phyloP scores from a whole-genome alignment of 1,139 yeast genomes.

The Candida sp. region DNA sequence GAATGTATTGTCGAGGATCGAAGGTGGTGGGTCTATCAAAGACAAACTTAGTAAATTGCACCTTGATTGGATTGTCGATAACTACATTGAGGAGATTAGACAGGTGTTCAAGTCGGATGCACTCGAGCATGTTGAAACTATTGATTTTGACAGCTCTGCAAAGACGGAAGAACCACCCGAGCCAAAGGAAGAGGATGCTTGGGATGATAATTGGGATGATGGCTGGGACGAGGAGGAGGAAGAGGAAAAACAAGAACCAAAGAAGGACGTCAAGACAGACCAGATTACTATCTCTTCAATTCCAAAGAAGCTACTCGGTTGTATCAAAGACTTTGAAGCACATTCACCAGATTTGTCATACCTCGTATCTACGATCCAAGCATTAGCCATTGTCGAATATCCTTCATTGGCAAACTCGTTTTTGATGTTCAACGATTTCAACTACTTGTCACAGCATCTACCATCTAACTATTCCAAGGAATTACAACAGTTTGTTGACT shows the following conservation, averaged over 20 bases:
- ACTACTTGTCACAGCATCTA: conserved; percentile 22
- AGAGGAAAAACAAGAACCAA: not conserved
- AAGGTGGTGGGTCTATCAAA: conserved; percentile 12
- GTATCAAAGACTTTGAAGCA: conserved; percentile 24
- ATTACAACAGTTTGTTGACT: conserved; percentile 21
- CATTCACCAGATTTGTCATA: conserved; percentile 14
- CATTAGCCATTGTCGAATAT: conserved; percentile 36
- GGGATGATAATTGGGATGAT: conserved; percentile 30
- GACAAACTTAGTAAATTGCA: conserved; percentile 32
- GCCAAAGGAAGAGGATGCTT: conserved; percentile 14
- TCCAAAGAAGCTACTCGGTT: conserved; percentile 22
- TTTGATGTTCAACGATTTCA: conserved; percentile 39
- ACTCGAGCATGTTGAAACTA: conserved; percentile 13
- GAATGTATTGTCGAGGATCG: conserved; percentile 29
- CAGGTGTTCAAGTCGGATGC: conserved; percentile 17
- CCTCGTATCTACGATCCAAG: conserved; percentile 29
- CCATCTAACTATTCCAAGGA: not conserved
- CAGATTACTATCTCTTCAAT: conserved; percentile 20
- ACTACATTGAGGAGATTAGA: conserved; percentile 28
- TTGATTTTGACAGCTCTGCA: conserved; percentile 15
- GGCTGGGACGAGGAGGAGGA: conserved; percentile 21
- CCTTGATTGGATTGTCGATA: conserved; percentile 34
- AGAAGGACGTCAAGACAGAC: not conserved
- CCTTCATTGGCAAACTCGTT: conserved; percentile 37
- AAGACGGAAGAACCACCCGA: conserved; percentile 1